These are phyloP conservation scores for Aureobasidium sp. DNA, from an alignment of 2,329 filamentous ascomycete genomes.

Conservation along the genomic window DNA sequence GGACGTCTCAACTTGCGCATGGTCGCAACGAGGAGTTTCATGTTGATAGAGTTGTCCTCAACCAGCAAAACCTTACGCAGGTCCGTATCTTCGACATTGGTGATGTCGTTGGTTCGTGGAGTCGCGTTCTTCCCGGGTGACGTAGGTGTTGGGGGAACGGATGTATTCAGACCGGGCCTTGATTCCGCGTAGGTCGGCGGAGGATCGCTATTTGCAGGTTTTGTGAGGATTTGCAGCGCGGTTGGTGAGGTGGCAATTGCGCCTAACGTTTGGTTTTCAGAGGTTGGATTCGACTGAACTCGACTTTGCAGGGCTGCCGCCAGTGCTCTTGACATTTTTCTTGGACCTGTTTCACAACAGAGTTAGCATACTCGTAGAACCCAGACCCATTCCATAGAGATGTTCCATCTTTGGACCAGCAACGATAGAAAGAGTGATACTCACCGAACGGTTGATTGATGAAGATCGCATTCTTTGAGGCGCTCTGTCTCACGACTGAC, in stretches of 20 bases:
- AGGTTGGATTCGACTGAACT: not conserved
- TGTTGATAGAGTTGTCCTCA: slow-evolving; percentile 30
- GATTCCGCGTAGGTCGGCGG: not conserved
- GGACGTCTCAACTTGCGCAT: slow-evolving; percentile 20
- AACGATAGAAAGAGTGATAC: no score
- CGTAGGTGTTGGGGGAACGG: not conserved
- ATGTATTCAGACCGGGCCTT: not conserved
- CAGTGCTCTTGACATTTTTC: slow-evolving; percentile 20
- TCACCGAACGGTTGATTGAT: slow-evolving; percentile 19
- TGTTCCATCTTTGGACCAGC: no score
- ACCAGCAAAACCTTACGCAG: slow-evolving; percentile 23
- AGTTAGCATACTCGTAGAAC: no score
- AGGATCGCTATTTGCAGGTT: not conserved
- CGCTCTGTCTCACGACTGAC: not conserved
- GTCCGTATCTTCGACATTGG: not conserved
- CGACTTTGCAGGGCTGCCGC: slow-evolving; percentile 1
- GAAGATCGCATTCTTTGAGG: slow-evolving; percentile 4
- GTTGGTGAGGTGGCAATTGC: not conserved
- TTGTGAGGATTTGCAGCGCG: not conserved
- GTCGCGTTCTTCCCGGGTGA: not conserved
- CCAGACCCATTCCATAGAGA: no score
- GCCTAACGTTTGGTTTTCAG: not conserved
- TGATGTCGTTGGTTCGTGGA: not conserved
- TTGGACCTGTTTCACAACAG: slow-evolving; percentile 14
- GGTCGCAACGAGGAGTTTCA: slow-evolving; percentile 23